Evolutionary conservation across 2,329 filamentous ascomycete genomes (phyloP), one percentile per base, ranked within the genome.

Genomic region (Microsporum canis): DNA sequence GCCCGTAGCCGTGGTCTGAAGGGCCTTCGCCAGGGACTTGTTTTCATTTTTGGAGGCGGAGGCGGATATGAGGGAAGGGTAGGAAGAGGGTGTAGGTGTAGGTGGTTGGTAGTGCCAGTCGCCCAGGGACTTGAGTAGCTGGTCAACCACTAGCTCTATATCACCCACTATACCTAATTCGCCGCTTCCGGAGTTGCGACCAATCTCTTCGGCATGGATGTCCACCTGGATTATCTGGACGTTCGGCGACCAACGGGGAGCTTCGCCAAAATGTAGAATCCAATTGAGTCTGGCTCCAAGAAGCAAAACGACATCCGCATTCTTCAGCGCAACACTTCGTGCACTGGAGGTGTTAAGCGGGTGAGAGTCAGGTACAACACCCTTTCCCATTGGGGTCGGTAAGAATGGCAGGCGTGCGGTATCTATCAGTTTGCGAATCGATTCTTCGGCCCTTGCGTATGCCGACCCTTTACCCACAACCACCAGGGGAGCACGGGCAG

Each of bases 381-480:
- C 82, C 67, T 84, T 84, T 3, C 81, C 82, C 80, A 83, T 84
- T 0, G 81, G 82, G 0, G 80, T 82, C 0, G 81, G 80, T 5
- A 84, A 71, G 66, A 84, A 84, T 0, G 80, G 81, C 8, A 84
- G 72, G 31, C 76, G 71, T 7, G 78, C 79, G 64, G 70, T 67
- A 53, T 80, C 69, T 29, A 83, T 72, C 33, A 83, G 69, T 10
- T 70, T 64, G 31, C 76, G 71, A 59, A 83, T 78, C 1, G 68
- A 66, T 0, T 62, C 39, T 64, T 83, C 80, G 2, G 80, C 78
- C 57, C 75, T 75, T 33, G 79, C 77, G 69, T 82, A 83, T 17
- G 80, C 79, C 3, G 80, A 79, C 3, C 80, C 81, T 65, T 84
- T 84, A 0, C 82, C 81, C 61, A 84, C 69, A 34, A 84, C 74